Conservation (phyloP, 2,329 filamentous ascomycete genomes). For the Penicillium sp. region DNA sequence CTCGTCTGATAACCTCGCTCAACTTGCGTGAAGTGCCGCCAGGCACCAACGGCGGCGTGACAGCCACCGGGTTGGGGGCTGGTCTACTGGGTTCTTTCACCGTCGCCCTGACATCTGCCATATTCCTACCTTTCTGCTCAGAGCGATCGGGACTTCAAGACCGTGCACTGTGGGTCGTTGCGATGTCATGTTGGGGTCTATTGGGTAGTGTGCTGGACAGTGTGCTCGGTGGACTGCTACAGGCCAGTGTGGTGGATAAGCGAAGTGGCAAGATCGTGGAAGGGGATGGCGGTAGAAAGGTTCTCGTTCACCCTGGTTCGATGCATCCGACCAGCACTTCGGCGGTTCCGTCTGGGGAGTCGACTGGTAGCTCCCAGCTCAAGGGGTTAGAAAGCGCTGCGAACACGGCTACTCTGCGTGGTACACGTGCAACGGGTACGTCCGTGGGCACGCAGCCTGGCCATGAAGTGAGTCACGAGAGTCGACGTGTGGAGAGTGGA, state of each 20-base stretch:
- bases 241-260: slow-evolving; percentile 82
- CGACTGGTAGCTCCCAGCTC: slow-evolving; percentile 25
- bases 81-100: slow-evolving; percentile 71
- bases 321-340: slow-evolving; percentile 21
- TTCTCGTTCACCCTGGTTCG: slow-evolving; percentile 38
- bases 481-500: slow-evolving; percentile 66
- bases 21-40: slow-evolving; percentile 75
- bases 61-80: slow-evolving; percentile 68
- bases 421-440: slow-evolving; percentile 16
- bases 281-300: slow-evolving; percentile 69
- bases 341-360: slow-evolving; percentile 5
- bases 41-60: slow-evolving; percentile 93
- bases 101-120: slow-evolving; percentile 66
- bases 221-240: slow-evolving; percentile 78
- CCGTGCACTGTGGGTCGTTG: slow-evolving; percentile 50
- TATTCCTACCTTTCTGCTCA: slow-evolving; percentile 70
- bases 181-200: slow-evolving; percentile 70
- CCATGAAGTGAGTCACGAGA: slow-evolving; percentile 50
- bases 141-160: slow-evolving; percentile 50
- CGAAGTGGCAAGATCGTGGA: slow-evolving; percentile 86
- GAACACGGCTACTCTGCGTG: slow-evolving; percentile 30
- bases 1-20: slow-evolving; percentile 82
- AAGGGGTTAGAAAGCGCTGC: slow-evolving; percentile 29
- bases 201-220: slow-evolving; percentile 85
- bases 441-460: slow-evolving; percentile 15